phyloP scores from a whole-genome alignment of 768 basidiomycete genomes.

The Auricularia auricula-judae region DNA sequence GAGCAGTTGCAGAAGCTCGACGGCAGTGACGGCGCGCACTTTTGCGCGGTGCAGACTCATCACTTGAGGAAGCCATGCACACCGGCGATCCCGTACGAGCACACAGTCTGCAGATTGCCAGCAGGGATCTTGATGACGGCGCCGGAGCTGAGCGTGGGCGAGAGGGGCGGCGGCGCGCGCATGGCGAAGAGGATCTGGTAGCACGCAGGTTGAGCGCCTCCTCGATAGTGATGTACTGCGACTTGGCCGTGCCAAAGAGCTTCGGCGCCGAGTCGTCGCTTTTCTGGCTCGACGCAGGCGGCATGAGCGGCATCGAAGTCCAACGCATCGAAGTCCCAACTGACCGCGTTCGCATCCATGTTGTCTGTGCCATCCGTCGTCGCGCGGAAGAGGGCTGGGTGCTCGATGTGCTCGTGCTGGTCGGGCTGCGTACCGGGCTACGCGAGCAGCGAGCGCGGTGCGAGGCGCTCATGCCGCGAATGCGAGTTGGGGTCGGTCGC shows the following conservation, averaged over 20 bases:
- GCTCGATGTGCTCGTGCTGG: neutral
- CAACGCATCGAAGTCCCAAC: too few relatives aligned
- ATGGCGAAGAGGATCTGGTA: neutral
- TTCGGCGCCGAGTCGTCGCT: too few relatives aligned
- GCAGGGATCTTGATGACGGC: neutral
- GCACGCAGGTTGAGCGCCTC: neutral
- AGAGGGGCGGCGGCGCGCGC: neutral
- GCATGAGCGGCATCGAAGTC: too few relatives aligned
- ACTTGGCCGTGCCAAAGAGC: neutral
- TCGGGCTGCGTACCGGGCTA: too few relatives aligned
- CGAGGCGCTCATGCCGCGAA: neutral
- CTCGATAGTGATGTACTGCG: neutral
- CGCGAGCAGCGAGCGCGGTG: neutral
- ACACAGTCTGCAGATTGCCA: too few relatives aligned
- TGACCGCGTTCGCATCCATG: neutral
- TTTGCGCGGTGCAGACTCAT: too few relatives aligned
- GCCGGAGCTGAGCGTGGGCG: neutral
- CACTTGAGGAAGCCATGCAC: too few relatives aligned
- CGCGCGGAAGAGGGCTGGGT: neutral
- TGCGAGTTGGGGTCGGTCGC: neutral
- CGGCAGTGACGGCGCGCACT: too few relatives aligned
- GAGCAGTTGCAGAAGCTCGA: too few relatives aligned
- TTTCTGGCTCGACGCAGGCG: neutral
- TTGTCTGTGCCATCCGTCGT: too few relatives aligned
- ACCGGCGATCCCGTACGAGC: neutral